Evolutionary conservation across 2,329 filamentous ascomycete genomes (phyloP).

Genomic region (Diaporthe australafricana): DNA sequence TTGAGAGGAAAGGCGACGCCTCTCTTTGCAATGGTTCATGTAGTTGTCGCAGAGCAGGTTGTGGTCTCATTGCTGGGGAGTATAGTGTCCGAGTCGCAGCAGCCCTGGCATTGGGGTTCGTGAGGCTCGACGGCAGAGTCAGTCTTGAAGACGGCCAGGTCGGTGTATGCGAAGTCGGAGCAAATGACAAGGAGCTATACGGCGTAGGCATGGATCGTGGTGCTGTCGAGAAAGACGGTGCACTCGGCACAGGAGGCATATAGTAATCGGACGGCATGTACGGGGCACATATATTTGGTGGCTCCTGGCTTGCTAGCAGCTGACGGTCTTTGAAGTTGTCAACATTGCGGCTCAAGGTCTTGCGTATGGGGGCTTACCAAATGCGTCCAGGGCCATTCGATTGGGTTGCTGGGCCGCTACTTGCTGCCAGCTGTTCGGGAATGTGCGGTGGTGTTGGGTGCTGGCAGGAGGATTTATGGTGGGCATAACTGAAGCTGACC

Average conservation of each 20-base stretch:
- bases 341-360: not conserved
- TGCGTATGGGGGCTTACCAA: not conserved
- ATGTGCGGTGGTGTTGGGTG: not conserved
- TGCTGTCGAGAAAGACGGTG: not conserved
- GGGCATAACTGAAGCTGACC: not conserved
- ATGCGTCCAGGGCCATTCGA: slow-evolving; percentile 1
- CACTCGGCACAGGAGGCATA: not conserved
- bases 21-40: not conserved
- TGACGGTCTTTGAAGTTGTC: slow-evolving; percentile 17
- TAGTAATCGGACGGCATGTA: not conserved
- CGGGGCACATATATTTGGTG: not conserved
- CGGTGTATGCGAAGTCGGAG: not conserved
- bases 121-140: not conserved
- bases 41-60: not conserved
- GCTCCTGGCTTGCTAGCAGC: not conserved
- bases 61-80: not conserved
- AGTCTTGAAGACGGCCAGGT: slow-evolving; percentile 2
- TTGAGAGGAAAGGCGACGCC: not conserved
- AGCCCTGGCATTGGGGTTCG: not conserved
- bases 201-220: not conserved
- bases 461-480: not conserved
- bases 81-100: not conserved
- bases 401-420: not conserved
- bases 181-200: not conserved
- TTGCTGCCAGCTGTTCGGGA: not conserved